Base-by-base conservation (phyloP, 2,329 filamentous ascomycete genomes). In the Lachnellula arida region DNA sequence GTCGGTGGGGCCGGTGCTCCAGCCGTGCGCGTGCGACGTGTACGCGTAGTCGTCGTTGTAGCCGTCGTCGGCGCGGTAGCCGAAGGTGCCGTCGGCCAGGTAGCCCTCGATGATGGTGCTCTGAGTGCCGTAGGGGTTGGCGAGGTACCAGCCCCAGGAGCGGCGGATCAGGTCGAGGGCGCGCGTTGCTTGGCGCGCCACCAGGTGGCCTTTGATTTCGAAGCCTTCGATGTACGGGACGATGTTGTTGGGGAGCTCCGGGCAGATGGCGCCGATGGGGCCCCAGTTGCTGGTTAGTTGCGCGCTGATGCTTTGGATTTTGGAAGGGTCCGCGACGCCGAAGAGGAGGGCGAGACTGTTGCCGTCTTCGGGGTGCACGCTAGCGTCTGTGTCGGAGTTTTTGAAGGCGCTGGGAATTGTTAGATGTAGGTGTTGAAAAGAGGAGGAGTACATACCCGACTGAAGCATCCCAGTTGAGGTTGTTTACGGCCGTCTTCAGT, bases 31-130 rank as follows among this genome's bases (percentile, higher is more conserved):
- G 57, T 79, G 78, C n/a, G 72, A 75, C 6, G 75, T 76, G 54
- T 78, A 76, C 5, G 58, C 59, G 19, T 57, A 58, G 40, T 80
- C 77, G 47, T 77, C 72, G 4, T 68, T 67, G 59, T 85, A 85
- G 0, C 81, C 81, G 6, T 75, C 67, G 44, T 75, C 69, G 32
- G 71, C 73, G 2, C 81, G 74, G 63, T 86, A 87, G 2, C 77
- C 79, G 59, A 81, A 87, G 0, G 73, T 77, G 3, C 81, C 81
- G 59, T 85, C 75, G 0, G 67, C 67, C 1, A 81, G 72, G 56
- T 82, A 85, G 0, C 82, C 82, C 67, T 86, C 83, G 25, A 84
- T 75, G 19, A 81, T 76, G 0, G 83, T 85, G 43, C 75, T 79
- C 54, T 77, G 72, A 0, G 82, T 84, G n/a, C 81, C 81, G 60